Conservation (phyloP, 1,139 yeast genomes). For the Magnusiomyces paraingens region DNA sequence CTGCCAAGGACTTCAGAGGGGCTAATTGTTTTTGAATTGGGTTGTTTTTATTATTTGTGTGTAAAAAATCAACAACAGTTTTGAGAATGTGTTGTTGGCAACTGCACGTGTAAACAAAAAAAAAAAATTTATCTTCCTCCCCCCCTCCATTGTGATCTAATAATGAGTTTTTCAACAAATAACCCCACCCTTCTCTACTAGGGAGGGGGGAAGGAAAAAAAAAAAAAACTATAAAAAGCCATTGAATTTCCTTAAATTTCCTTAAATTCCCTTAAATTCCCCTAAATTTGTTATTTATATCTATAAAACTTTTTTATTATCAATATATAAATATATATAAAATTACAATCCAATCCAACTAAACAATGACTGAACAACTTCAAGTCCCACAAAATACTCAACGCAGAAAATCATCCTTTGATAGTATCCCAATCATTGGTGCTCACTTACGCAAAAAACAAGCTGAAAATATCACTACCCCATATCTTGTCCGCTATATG, state of each 20-base stretch:
- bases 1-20: too few species aligned
- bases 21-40: too few species aligned
- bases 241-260: background rate
- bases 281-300: background rate
- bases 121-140: too few species aligned
- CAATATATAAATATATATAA: too few species aligned
- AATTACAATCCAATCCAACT: too few species aligned
- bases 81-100: too few species aligned
- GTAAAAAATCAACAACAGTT: too few species aligned
- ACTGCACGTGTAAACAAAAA: too few species aligned
- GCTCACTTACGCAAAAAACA: background rate
- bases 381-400: background rate
- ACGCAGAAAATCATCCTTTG: background rate
- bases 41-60: too few species aligned
- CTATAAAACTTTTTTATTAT: too few species aligned
- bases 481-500: background rate
- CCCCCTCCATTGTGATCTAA: too few species aligned
- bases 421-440: constrained; percentile 1
- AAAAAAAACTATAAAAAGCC: background rate
- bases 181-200: background rate
- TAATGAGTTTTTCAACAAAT: background rate
- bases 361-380: background rate
- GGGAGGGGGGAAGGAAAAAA: background rate
- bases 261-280: background rate
- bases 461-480: background rate